These are phyloP conservation scores for Volvox carteri DNA, from an alignment of 163 green algal genomes.

Conservation along the genomic window DNA sequence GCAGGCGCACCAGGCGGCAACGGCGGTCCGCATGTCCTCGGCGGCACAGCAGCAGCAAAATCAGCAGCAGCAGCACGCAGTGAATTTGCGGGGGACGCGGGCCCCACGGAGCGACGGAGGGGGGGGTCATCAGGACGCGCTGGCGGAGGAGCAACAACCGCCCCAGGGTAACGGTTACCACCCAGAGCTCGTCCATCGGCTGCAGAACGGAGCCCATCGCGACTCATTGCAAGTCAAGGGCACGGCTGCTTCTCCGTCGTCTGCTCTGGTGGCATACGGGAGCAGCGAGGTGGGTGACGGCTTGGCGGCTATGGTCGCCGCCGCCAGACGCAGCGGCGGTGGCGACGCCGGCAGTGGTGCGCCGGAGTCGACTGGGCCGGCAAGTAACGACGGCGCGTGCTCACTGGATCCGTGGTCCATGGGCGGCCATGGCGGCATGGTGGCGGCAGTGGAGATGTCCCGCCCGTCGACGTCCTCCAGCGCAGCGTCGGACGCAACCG, in stretches of 20 bases:
- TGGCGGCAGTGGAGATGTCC: conserved; percentile 46
- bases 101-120: neutral
- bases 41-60: neutral
- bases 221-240: neutral
- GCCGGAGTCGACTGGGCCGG: neutral
- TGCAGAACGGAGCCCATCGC: neutral
- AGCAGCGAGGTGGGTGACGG: neutral
- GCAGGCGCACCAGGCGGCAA: neutral
- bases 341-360: neutral
- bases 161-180: neutral
- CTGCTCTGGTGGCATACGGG: neutral
- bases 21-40: neutral
- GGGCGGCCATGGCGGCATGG: conserved; percentile 16
- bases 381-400: neutral
- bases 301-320: neutral
- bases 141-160: neutral
- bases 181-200: neutral
- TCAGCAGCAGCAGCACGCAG: neutral
- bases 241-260: too few relatives aligned
- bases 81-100: neutral
- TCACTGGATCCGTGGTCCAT: conserved; percentile 9
- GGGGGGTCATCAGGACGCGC: neutral
- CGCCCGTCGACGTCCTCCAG: conserved; percentile 46
- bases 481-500: neutral
- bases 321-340: neutral